Conservation (phyloP, 805 yeast genomes). For the Zygoascus bituminiphila region DNA sequence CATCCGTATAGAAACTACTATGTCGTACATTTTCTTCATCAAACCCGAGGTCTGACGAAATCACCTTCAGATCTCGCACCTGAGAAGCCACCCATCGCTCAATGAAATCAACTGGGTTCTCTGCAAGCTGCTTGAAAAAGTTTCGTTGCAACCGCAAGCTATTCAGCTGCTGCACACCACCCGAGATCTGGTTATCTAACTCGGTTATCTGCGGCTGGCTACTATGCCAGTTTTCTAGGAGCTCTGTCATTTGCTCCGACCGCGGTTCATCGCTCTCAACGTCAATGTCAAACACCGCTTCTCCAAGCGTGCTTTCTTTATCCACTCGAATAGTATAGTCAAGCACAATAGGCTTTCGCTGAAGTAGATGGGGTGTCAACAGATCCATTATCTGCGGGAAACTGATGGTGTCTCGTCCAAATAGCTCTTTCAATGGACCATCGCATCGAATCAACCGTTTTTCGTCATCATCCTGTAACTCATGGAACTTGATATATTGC, state of each 20-base stretch:
- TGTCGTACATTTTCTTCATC: conserved; percentile 83
- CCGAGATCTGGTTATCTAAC: conserved; percentile 37
- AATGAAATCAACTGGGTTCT: conserved; percentile 71
- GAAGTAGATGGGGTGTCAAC: conserved; percentile 57
- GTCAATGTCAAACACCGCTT: conserved; percentile 66
- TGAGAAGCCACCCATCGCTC: conserved; percentile 71
- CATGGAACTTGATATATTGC: conserved; percentile 66
- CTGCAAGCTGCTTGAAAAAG: conserved; percentile 65
- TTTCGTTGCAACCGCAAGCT: conserved; percentile 56
- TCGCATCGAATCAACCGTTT: conserved; percentile 47
- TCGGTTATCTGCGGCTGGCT: conserved; percentile 36
- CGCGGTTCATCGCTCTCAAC: conserved; percentile 40
- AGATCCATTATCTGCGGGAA: conserved; percentile 67
- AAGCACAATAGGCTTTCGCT: conserved; percentile 70
- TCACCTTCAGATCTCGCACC: conserved; percentile 72
- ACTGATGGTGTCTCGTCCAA: conserved; percentile 44
- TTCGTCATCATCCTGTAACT: conserved; percentile 51
- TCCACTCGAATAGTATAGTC: conserved; percentile 73
- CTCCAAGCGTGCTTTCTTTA: conserved; percentile 67
- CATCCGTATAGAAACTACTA: conserved; percentile 74
- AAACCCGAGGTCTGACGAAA: conserved; percentile 83
- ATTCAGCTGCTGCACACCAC: conserved; percentile 44
- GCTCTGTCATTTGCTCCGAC: conserved; percentile 29
- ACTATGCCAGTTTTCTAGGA: conserved; percentile 33
- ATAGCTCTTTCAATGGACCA: conserved; percentile 36